Evolutionary conservation across 345 rosid species (phyloP), one percentile per base, ranked within the genome.

Genomic region (Ceriops zippeliana): DNA sequence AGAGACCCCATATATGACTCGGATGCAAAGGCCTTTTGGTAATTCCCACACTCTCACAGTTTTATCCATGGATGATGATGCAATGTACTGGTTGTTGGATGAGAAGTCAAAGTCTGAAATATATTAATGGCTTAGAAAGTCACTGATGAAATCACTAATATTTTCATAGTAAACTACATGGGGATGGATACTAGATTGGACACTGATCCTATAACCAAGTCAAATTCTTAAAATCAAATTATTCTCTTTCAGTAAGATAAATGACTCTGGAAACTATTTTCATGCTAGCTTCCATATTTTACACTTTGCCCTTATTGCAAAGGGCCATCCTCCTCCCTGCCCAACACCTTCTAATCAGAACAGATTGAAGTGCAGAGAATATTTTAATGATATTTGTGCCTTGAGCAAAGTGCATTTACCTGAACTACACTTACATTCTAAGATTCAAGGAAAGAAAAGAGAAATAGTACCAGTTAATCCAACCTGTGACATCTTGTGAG

Each of bases 401-500:
- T 5, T 27, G n/a, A 31, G 68, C 22, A 64, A 71, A 21, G 27
- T 46, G 51, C 22, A 34, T 32, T 65, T 61, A 5, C 61, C 21
- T 16, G 20, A 34, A 35, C 34, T 31, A 35, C 51, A 31, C 30
- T 37, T 35, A 22, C 21, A 27, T 19, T 35, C 70, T 66, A 77
- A 78, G 57, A 70, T 51, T 72, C 24, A 72, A 68, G 73, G 79
- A 74, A 82, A 84, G 78, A 77, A 75, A 58, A 76, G 65, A 69
- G 85, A 77, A 81, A 70, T 65, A 78, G 74, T 87, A 88, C 95
- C 93, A 87, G 90, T 77, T 68, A 81, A 84, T 76, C 96, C 80
- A 88, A 95, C 99, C 99, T 91, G 99, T 91, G 88, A 93, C 97
- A 86, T 93, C 98, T 82, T 86, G 90, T 16, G 93, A 84, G 67